Conservation (phyloP, 116 monocot species). For the Papilionanthe hybrid region DNA sequence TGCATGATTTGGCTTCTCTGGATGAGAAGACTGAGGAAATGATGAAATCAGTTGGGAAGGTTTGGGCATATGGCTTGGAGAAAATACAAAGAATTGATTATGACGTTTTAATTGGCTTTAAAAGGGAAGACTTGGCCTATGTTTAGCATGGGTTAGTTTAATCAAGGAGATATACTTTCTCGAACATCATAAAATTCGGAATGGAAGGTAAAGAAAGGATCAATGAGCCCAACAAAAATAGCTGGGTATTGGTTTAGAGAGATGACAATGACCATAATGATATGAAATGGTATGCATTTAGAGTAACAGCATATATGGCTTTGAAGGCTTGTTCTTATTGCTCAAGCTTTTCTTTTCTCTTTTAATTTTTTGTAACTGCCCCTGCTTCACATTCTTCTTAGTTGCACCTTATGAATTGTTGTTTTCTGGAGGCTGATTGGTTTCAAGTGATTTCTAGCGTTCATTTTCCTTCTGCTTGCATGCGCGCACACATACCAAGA, state of each 20-base stretch:
- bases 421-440: not conserved
- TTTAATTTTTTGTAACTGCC: not conserved
- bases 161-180: not conserved
- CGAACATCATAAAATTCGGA: not conserved
- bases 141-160: not conserved
- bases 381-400: not conserved
- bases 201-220: not conserved
- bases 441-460: not conserved
- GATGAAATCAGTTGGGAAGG: not conserved
- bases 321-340: not conserved
- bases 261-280: not conserved
- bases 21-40: not conserved
- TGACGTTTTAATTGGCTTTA: not conserved
- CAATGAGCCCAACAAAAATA: not conserved
- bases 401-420: not conserved
- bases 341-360: not conserved
- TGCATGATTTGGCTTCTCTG: not conserved
- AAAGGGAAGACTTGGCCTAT: not conserved
- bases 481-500: not conserved
- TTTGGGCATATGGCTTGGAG: not conserved
- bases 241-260: too few species aligned
- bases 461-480: not conserved
- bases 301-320: too few species aligned
- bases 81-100: too few species aligned
- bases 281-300: not conserved